Base-by-base conservation (phyloP, 2,329 filamentous ascomycete genomes). In the Aspergillus floridensis region DNA sequence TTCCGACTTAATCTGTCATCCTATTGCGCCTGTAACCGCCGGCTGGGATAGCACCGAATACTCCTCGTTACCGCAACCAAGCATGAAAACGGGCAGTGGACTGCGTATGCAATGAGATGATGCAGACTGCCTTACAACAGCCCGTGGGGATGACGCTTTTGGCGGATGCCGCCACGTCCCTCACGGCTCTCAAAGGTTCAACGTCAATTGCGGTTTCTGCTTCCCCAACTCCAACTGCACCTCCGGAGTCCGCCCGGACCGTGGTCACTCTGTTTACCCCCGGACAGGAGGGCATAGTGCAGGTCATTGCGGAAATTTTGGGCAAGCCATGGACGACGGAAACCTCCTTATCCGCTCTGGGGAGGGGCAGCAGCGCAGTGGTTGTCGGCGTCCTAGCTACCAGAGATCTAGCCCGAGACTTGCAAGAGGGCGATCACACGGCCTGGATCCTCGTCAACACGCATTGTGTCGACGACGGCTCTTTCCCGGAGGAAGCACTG, bases 271-370 rank as follows among this genome's bases (percentile, higher is more conserved):
- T 93, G 19, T 91, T 88, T 73, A 86, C 88, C 11, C 80, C 80
- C 22, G 88, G 85, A 19, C 89, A 93, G 72, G 88, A 93, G 60
- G 82, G 84, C 46, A 90, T 95, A 63, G 86, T 93, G 29, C 84
- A 85, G 22, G 79, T 90, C 35, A 89, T 93, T 66, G 90, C 91
- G 26, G 89, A 93, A 68, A 88, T 93, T 7, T 77, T 95, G 47
- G 91, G 91, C 14, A 91, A 92, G 72, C 84, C 88, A 21, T 88
- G 84, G 76, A 84, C 82, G 60, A 79, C 88, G 48, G 84, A 84
- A 56, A 74, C 79, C 78, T 82, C 57, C 81, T 89, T 73, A 77
- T 80, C 61, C 77, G 83, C 49, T 79, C 87, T 66, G 79, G 79
- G 64, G 67, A 76, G 53, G 78, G 84, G 54, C 82, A 89, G 67